Conservation (phyloP, 2,329 filamentous ascomycete genomes). For the Lachnellula occidentalis region DNA sequence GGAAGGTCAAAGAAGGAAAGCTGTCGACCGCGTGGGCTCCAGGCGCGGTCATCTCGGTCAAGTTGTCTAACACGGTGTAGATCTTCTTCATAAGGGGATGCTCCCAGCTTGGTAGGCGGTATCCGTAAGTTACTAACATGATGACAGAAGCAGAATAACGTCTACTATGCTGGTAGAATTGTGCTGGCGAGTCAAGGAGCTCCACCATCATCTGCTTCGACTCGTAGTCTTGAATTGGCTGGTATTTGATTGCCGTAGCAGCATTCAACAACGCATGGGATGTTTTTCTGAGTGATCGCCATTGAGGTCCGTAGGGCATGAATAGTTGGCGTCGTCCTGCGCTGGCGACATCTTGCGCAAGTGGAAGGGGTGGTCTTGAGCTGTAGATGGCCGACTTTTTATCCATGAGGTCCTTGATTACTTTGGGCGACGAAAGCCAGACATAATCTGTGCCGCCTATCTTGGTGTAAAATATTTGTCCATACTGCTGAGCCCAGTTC, state of each 20-base stretch:
- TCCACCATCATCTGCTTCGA: constrained; percentile 32
- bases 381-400: constrained; percentile 29
- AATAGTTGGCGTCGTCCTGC: constrained; percentile 24
- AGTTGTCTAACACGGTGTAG: constrained; percentile 31
- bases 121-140: constrained; percentile 37
- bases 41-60: constrained; percentile 33
- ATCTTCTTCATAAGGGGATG: constrained; percentile 33
- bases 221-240: constrained; percentile 31
- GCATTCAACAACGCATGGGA: constrained; percentile 26
- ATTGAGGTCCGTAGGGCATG: constrained; percentile 26
- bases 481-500: constrained; percentile 33
- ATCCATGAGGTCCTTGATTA: constrained; percentile 23
- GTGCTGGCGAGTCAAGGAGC: constrained; percentile 30
- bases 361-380: constrained; percentile 34
- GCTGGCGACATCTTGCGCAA: constrained; percentile 33
- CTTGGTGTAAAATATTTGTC: constrained; percentile 36
- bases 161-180: constrained; percentile 37
- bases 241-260: constrained; percentile 22
- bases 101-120: constrained; percentile 33
- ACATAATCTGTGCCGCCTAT: constrained; percentile 37
- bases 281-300: constrained; percentile 27
- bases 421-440: constrained; percentile 32
- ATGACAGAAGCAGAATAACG: constrained; percentile 39
- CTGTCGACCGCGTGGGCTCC: constrained; percentile 35
- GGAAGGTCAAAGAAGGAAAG: constrained; percentile 30